Conservation (phyloP, 805 yeast genomes). For the Ogataea thermomethanolica region DNA sequence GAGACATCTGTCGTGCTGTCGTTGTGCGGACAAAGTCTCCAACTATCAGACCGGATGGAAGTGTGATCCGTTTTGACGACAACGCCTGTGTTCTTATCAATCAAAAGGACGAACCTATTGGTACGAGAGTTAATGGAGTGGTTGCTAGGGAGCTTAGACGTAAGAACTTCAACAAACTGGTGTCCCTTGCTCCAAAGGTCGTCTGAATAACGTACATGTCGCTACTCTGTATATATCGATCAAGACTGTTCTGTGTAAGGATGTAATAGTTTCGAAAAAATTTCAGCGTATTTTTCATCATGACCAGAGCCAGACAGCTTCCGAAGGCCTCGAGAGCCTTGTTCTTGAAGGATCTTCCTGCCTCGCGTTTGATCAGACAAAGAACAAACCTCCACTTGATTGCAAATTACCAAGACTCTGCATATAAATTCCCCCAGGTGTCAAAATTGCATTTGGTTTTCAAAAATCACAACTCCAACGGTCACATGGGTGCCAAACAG, state of each 20-base stretch:
- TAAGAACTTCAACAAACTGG: conserved; percentile 78
- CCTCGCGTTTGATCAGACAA: conserved; percentile 44
- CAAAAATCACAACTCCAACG: conserved; percentile 44
- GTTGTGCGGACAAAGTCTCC: conserved; percentile 83
- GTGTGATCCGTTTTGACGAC: conserved; percentile 84
- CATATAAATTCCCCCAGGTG: conserved; percentile 37
- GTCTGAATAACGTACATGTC: conserved; percentile 32
- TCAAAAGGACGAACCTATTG: conserved; percentile 87
- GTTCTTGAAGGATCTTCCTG: conserved; percentile 35
- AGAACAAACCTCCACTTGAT: conserved; percentile 47
- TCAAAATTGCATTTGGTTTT: conserved; percentile 50
- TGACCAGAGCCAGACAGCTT: conserved; percentile 7
- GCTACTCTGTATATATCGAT: conserved; percentile 4
- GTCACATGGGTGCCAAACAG: conserved; percentile 65
- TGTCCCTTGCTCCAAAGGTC: conserved; percentile 86
- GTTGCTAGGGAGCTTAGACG: conserved; percentile 89
- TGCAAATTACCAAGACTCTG: conserved; percentile 45
- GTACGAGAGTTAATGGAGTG: conserved; percentile 85
- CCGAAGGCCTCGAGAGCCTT: conserved; percentile 24
- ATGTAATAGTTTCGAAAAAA: conserved; percentile 3
- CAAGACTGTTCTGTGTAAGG: conserved; percentile 5
- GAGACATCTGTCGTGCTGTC: conserved; percentile 94
- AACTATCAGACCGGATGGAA: conserved; percentile 78
- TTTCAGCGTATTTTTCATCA: background rate
- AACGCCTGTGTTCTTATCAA: conserved; percentile 95